A percentile compares a stretch with the other conserved stretches of the same genome.
Evolutionary conservation across 257 asterid genomes (phyloP).

Genomic region (Solanum etuberosum): DNA sequence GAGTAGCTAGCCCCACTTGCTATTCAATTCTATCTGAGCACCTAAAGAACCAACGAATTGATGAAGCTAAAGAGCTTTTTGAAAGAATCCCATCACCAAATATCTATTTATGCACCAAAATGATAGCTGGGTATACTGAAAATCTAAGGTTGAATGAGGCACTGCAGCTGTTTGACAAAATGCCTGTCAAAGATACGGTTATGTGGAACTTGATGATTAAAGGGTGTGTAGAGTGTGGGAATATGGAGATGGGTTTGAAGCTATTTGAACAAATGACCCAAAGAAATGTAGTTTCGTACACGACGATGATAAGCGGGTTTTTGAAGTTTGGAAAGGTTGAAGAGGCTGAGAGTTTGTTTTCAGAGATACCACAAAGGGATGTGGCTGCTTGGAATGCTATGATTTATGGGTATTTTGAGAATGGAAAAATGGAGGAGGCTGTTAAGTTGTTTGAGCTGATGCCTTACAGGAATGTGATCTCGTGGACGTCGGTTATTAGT

Average conservation of each 20-base stretch:
- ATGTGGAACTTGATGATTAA: slow-evolving; percentile 79
- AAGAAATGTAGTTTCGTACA: slow-evolving; percentile 69
- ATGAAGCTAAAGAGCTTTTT: slow-evolving; percentile 23
- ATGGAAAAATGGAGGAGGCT: slow-evolving; percentile 51
- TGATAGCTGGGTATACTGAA: slow-evolving; percentile 38
- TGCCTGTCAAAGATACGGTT: slow-evolving; percentile 53
- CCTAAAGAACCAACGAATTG: slow-evolving; percentile 21
- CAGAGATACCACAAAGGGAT: slow-evolving; percentile 60
- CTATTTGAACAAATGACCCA: slow-evolving; percentile 62
- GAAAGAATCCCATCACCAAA: slow-evolving; percentile 23
- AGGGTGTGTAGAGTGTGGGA: slow-evolving; percentile 56
- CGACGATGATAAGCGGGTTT: slow-evolving; percentile 54
- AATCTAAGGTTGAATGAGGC: slow-evolving; percentile 47
- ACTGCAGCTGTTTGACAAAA: slow-evolving; percentile 54
- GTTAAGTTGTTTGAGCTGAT: slow-evolving; percentile 38
- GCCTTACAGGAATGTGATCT: slow-evolving; percentile 53
- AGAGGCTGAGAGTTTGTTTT: slow-evolving; percentile 54
- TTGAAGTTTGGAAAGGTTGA: slow-evolving; percentile 50
- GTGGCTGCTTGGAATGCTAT: slow-evolving; percentile 75
- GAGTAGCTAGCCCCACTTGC: background rate
- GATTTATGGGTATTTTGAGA: slow-evolving; percentile 60
- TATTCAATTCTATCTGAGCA: slow-evolving; percentile 17
- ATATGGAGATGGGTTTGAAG: slow-evolving; percentile 43
- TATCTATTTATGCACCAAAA: slow-evolving; percentile 50
- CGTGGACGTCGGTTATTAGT: slow-evolving; percentile 74